A percentile compares a stretch with the other conserved stretches of the same genome.
These are phyloP conservation scores for Gentiana straminea DNA, from an alignment of 257 asterid genomes.

Conservation along the genomic window DNA sequence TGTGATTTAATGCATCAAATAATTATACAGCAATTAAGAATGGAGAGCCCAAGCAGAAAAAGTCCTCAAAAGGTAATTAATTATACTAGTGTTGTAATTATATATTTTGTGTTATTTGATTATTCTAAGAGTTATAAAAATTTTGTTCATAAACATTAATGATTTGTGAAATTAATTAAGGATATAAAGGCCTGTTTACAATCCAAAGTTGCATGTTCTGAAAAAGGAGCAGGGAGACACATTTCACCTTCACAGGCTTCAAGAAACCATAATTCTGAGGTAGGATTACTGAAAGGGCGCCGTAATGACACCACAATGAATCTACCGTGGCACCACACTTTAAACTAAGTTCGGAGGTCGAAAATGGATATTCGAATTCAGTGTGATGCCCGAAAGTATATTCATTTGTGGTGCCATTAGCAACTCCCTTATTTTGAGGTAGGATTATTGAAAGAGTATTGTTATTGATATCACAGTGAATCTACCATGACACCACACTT, in stretches of 20 bases:
- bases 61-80: constrained; percentile 15
- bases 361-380: too few species aligned
- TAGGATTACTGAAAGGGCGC: background rate
- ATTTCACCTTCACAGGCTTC: constrained; percentile 13
- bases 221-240: constrained; percentile 13
- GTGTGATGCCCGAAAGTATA: background rate
- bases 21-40: background rate
- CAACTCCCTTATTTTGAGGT: too few species aligned
- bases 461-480: too few species aligned
- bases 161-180: background rate
- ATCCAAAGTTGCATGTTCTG: constrained; percentile 15
- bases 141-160: background rate
- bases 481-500: too few species aligned
- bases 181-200: constrained; percentile 12
- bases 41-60: constrained; percentile 23
- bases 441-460: too few species aligned
- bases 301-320: too few species aligned
- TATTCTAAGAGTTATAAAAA: background rate
- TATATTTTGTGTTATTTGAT: background rate
- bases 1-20: constrained; percentile 4
- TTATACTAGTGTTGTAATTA: background rate
- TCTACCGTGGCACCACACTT: too few species aligned
- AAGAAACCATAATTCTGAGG: constrained; percentile 17
- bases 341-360: too few species aligned
- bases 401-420: background rate